These are phyloP conservation scores for Cyclostephanos invisitatus DNA, from an alignment of 108 stramenopile genomes.

Conservation along the genomic window DNA sequence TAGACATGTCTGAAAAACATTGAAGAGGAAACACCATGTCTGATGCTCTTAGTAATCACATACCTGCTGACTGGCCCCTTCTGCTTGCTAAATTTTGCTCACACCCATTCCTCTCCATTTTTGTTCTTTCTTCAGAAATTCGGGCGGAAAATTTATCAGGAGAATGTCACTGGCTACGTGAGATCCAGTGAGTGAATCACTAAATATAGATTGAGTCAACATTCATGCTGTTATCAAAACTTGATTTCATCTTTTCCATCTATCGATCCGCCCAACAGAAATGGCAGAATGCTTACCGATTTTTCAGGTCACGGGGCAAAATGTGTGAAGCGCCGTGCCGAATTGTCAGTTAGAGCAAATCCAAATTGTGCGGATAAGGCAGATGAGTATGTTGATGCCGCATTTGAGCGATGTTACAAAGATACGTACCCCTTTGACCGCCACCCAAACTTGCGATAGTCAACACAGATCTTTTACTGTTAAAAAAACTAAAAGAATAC, in stretches of 20 bases:
- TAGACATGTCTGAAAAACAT: slow-evolving; percentile 3
- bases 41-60: not conserved
- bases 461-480: not conserved
- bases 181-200: slow-evolving; percentile 52
- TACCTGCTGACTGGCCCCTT: not conserved
- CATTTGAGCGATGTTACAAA: slow-evolving; percentile 80
- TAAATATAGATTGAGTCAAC: not conserved
- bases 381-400: slow-evolving; percentile 81
- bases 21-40: not conserved
- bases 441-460: slow-evolving; percentile 76
- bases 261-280: slow-evolving; percentile 12
- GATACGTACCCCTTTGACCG: slow-evolving; percentile 89
- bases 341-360: slow-evolving; percentile 79
- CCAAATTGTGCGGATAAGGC: slow-evolving; percentile 84
- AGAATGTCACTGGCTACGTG: slow-evolving; percentile 77
- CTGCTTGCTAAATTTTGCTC: not conserved
- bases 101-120: not conserved
- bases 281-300: slow-evolving; percentile 36
- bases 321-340: slow-evolving; percentile 79
- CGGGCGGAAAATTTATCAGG: slow-evolving; percentile 89
- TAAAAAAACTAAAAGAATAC: not conserved
- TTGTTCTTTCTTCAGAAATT: slow-evolving; percentile 51
- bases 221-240: not conserved
- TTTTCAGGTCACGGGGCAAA: slow-evolving; percentile 71
- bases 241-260: not conserved